These are phyloP conservation scores for Eucalyptus curtisii DNA, from an alignment of 345 rosid genomes.

Conservation along the genomic window DNA sequence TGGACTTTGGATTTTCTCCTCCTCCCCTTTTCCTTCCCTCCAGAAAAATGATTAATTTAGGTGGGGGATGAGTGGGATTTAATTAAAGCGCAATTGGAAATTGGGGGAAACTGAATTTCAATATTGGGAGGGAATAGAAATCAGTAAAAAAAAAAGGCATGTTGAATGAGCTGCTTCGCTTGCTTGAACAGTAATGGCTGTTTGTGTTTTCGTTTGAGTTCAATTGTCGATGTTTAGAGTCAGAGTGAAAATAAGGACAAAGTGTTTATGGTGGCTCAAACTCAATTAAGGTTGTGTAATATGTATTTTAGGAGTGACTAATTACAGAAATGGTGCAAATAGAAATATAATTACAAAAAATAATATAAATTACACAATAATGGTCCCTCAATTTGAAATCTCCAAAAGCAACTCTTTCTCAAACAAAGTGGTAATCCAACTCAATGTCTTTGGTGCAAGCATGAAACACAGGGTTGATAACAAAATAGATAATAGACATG, in stretches of 20 bases:
- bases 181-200: not conserved
- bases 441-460: too few species aligned
- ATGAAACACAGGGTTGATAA: not conserved
- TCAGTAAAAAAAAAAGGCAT: not conserved
- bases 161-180: not conserved
- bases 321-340: fast-evolving
- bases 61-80: not conserved
- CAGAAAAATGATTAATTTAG: not conserved
- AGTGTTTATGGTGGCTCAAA: not conserved
- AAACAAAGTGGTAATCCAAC: too few species aligned
- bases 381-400: too few species aligned
- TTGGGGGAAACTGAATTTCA: not conserved
- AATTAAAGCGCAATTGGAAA: not conserved
- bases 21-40: not conserved
- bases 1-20: not conserved
- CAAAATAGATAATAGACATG: not conserved
- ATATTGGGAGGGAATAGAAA: not conserved
- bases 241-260: not conserved
- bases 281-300: not conserved
- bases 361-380: too few species aligned
- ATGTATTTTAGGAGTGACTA: not conserved
- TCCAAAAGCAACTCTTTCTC: too few species aligned
- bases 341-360: too few species aligned
- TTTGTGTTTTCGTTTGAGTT: not conserved
- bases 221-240: not conserved